Conservation (phyloP, 106 monocot species). For the Dendrobium officinale region DNA sequence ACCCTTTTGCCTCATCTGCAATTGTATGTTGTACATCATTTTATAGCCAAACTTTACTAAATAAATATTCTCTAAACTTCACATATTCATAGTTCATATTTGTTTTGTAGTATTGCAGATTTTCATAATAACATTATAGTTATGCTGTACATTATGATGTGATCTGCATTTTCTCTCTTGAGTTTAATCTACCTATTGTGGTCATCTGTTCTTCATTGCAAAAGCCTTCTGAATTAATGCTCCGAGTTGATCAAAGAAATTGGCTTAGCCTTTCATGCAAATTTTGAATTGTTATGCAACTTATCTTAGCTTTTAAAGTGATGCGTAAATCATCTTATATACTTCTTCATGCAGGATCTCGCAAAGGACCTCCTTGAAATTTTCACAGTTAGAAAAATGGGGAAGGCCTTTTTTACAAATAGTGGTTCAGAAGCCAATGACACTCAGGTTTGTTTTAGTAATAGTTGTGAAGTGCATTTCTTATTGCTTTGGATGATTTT, state of each 20-base stretch:
- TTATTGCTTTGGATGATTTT: not conserved
- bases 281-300: not conserved
- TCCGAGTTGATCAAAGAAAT: not conserved
- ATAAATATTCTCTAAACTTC: too few relatives aligned
- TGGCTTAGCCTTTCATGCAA: not conserved
- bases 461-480: not conserved
- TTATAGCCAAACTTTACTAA: too few relatives aligned
- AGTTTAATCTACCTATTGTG: not conserved
- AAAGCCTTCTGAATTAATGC: not conserved
- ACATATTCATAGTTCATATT: too few relatives aligned
- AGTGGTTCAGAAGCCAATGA: conserved; percentile 99
- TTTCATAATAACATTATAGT: too few relatives aligned
- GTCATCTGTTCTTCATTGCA: conserved; percentile 5
- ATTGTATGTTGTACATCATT: too few relatives aligned
- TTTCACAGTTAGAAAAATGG: conserved; percentile 92
- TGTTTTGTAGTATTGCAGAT: too few relatives aligned
- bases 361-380: conserved; percentile 77
- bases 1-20: too few relatives aligned
- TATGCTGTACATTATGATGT: not conserved
- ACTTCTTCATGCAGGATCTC: conserved; percentile 60
- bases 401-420: conserved; percentile 98
- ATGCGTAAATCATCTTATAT: not conserved
- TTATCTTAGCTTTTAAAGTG: not conserved
- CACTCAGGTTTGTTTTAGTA: conserved; percentile 58
- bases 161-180: not conserved